Evolutionary conservation across 768 basidiomycete species (phyloP).

Genomic region (Fistulinella prunicolor): DNA sequence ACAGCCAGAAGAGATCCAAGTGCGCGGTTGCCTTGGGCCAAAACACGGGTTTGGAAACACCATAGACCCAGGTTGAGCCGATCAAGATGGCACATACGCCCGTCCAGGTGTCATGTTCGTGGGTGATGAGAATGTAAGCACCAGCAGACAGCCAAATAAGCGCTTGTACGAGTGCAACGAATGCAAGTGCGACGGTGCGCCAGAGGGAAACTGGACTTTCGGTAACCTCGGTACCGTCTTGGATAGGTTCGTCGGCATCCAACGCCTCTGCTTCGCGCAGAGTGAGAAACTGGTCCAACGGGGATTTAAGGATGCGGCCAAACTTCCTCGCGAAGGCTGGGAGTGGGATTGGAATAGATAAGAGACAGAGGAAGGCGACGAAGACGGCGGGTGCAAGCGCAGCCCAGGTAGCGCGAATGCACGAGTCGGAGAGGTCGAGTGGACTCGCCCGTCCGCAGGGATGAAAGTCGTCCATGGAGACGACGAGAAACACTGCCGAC

Average conservation of each 20-base stretch:
- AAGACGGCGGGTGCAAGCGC: constrained; percentile 46
- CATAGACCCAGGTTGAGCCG: constrained; percentile 65
- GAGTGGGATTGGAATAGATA: constrained; percentile 32
- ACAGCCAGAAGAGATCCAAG: constrained; percentile 61
- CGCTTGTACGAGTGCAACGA: constrained; percentile 53
- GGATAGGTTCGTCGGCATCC: constrained; percentile 14
- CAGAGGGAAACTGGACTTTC: constrained; percentile 45
- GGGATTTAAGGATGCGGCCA: constrained; percentile 15
- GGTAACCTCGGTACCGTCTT: background rate
- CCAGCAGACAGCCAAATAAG: constrained; percentile 59
- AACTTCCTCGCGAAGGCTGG: constrained; percentile 17
- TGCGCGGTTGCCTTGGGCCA: constrained; percentile 57
- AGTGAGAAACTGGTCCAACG: constrained; percentile 43
- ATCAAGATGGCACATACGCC: constrained; percentile 44
- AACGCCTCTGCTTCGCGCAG: constrained; percentile 57
- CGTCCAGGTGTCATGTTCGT: constrained; percentile 32
- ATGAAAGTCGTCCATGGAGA: constrained; percentile 9
- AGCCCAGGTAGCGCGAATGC: constrained; percentile 53
- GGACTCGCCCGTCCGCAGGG: constrained; percentile 14
- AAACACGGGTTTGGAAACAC: constrained; percentile 51
- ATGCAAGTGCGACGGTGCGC: constrained; percentile 56
- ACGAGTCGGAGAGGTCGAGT: constrained; percentile 43
- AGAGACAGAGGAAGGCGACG: constrained; percentile 43
- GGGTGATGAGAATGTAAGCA: constrained; percentile 49
- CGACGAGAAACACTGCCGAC: background rate